Base-by-base conservation (phyloP, 352 stramenopile genomes). In the Globisporangium paroecandrum region DNA sequence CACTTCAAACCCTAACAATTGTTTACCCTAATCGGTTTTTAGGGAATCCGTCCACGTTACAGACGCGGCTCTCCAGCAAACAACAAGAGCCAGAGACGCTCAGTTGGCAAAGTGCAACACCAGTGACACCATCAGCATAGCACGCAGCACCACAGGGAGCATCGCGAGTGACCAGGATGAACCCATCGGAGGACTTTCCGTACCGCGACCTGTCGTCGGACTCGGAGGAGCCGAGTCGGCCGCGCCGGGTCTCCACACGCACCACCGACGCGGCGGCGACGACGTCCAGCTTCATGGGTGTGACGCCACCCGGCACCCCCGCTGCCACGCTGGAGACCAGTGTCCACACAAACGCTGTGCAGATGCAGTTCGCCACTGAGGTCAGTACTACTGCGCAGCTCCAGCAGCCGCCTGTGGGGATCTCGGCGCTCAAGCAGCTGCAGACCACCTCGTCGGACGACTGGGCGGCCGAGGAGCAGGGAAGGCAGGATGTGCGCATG, bases 251-350 rank as follows among this genome's bases (percentile, higher is more conserved):
- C n/a, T 51, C 41, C 22, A 51, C 32, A 8, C 22, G 20, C 32
- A 27, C 29, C 1, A 20, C 29, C 1, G 55, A 22, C 9, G 55
- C 29, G 18, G 55, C 20, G 55, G 15, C 38, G 22, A 58, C 43
- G 7, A 58, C 60, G 15, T 59, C 64, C 18, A 69, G 64, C 56
- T 69, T 69, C 47, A 43, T 69, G 32, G 64, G 12, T 1, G 64
- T 64, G 25, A 64, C 64, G 46, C 64, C 64, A 20, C 38, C 64
- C 0, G n/a, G 18, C 20, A 58, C 60, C 12, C 60, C 60, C 18
- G 47, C 34, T 5, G 41, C 59, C 4, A 24, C 9, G 4, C 24
- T 25, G 13, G 58, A 25, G 22, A 15, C 58, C 15, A 9, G 6
- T 22, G 18, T 38, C 20, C 22, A 65, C 1, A n/a, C 49, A 9